Conservation (phyloP, 345 rosid species). For the Geranium brycei region DNA sequence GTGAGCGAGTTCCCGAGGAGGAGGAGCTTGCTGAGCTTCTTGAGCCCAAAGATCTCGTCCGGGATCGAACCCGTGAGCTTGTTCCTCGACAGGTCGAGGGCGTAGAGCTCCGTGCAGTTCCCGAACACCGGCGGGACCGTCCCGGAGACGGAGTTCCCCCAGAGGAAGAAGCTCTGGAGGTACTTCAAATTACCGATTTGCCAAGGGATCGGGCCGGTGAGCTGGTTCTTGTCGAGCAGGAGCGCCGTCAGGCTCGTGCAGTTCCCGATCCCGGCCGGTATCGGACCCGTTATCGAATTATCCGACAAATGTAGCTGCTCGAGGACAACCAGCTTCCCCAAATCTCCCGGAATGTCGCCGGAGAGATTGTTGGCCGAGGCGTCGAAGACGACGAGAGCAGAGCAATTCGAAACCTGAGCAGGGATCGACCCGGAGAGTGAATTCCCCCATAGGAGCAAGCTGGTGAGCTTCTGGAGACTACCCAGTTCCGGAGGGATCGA, state of each 20-base stretch:
- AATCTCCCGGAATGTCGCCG: conserved; percentile 66
- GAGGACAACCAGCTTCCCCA: conserved; percentile 57
- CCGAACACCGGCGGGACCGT: conserved; percentile 73
- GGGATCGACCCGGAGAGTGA: conserved; percentile 66
- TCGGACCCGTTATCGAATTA: conserved; percentile 50
- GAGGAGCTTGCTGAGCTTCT: conserved; percentile 85
- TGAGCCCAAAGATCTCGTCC: conserved; percentile 64
- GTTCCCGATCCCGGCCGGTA: conserved; percentile 74
- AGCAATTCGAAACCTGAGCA: conserved; percentile 71
- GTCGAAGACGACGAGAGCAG: conserved; percentile 84
- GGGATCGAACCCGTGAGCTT: conserved; percentile 80
- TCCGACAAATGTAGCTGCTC: conserved; percentile 97
- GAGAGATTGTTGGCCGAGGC: conserved; percentile 72
- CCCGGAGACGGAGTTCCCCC: conserved; percentile 86
- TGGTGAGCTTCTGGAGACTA: conserved; percentile 72
- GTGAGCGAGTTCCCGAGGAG: conserved; percentile 83
- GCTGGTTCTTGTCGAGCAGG: conserved; percentile 84
- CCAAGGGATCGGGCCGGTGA: conserved; percentile 68
- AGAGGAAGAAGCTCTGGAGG: conserved; percentile 78
- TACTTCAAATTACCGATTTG: conserved; percentile 57
- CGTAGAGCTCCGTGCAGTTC: conserved; percentile 64
- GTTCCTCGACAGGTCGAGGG: conserved; percentile 81
- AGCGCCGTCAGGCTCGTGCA: conserved; percentile 74
- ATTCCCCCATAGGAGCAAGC: conserved; percentile 89
- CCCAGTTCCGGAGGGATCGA: conserved; percentile 67